Conservation (phyloP, 2,329 filamentous ascomycete genomes). For the Aspergillus ibericus region DNA sequence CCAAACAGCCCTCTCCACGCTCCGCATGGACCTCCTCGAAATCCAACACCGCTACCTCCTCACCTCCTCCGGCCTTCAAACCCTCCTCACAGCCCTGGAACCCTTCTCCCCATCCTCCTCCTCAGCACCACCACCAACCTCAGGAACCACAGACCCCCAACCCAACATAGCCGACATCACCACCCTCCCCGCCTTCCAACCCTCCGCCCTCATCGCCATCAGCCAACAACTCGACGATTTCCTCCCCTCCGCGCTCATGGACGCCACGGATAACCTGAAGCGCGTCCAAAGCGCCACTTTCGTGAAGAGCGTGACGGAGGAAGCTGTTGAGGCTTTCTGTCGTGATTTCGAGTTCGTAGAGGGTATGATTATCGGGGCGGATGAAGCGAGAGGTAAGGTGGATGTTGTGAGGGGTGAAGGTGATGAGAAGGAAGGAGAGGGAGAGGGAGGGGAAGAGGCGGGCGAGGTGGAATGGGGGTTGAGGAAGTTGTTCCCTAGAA, state of each 20-base stretch:
- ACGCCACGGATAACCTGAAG: constrained; percentile 79
- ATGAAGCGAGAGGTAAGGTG: constrained; percentile 49
- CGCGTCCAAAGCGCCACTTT: constrained; percentile 70
- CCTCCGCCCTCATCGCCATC: constrained; percentile 61
- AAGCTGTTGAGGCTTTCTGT: constrained; percentile 81
- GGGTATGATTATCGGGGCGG: constrained; percentile 58
- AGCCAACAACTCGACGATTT: constrained; percentile 85
- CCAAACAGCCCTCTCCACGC: constrained; percentile 54
- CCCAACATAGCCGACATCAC: constrained; percentile 57
- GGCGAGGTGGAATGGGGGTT: constrained; percentile 42
- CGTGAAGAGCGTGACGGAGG: constrained; percentile 74
- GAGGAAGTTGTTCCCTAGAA: constrained; percentile 62
- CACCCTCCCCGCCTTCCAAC: constrained; percentile 58
- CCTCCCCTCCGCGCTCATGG: constrained; percentile 87
- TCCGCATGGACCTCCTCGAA: constrained; percentile 57
- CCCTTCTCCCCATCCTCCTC: constrained; percentile 32
- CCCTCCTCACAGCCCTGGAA: constrained; percentile 61
- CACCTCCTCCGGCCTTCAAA: constrained; percentile 69
- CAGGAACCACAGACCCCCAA: constrained; percentile 21
- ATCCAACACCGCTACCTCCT: constrained; percentile 74
- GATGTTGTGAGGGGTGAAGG: constrained; percentile 25
- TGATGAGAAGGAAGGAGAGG: constrained; percentile 31
- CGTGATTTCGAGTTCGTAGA: constrained; percentile 75
- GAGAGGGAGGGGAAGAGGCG: constrained; percentile 35
- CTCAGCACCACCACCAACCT: constrained; percentile 9